These are phyloP conservation scores for Ascosphaera apis DNA, from an alignment of 2,329 filamentous ascomycete species.

Conservation along the genomic window DNA sequence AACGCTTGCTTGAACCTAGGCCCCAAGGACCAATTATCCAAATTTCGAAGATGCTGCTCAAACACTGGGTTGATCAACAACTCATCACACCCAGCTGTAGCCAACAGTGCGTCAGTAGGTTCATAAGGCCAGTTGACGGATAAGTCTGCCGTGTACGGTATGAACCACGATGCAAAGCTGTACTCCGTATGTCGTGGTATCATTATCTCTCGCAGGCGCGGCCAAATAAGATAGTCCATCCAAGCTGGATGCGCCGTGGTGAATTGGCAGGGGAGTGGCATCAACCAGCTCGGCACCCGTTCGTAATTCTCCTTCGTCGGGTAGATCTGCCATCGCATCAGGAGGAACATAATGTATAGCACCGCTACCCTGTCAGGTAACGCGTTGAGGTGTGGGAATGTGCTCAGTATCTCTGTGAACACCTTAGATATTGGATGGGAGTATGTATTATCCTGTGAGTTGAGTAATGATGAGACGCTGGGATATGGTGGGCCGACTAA, in stretches of 20 bases:
- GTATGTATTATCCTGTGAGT: slow-evolving; percentile 37
- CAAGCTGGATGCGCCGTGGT: slow-evolving; percentile 50
- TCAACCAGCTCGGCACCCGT: slow-evolving; percentile 49
- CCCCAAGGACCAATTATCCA: slow-evolving; percentile 66
- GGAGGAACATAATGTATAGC: slow-evolving; percentile 65
- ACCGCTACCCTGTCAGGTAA: slow-evolving; percentile 65
- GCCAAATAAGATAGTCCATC: slow-evolving; percentile 66
- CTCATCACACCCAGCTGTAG: slow-evolving; percentile 30
- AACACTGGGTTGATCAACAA: slow-evolving; percentile 70
- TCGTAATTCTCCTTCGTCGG: slow-evolving; percentile 62
- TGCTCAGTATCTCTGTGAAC: slow-evolving; percentile 62
- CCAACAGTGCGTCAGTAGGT: slow-evolving; percentile 43
- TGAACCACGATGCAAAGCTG: slow-evolving; percentile 60
- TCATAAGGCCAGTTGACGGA: slow-evolving; percentile 71
- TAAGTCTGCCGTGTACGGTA: slow-evolving; percentile 55
- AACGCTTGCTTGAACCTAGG: slow-evolving; percentile 42
- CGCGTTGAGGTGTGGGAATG: slow-evolving; percentile 58
- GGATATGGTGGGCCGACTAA: slow-evolving; percentile 59
- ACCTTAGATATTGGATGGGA: slow-evolving; percentile 63
- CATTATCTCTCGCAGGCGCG: slow-evolving; percentile 47
- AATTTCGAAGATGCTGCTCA: slow-evolving; percentile 49
- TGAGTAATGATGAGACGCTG: slow-evolving; percentile 54
- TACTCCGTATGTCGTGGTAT: slow-evolving; percentile 31
- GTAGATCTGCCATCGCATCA: slow-evolving; percentile 67
- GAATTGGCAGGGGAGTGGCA: slow-evolving; percentile 43